Conservation (phyloP, 345 rosid genomes). For the Balakata baccata region DNA sequence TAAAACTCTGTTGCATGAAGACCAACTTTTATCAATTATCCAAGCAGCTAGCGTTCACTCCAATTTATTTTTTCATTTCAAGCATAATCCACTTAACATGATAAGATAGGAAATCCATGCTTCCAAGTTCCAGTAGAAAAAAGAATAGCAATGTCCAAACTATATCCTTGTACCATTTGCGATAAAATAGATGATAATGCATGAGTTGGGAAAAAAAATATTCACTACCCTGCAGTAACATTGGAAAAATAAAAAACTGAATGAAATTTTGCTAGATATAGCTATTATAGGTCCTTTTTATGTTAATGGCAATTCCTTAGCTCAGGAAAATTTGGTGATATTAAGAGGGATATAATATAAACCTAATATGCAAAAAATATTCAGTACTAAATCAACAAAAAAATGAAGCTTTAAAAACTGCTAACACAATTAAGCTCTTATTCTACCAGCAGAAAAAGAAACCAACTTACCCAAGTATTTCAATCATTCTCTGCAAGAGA, state of each 20-base stretch:
- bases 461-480: slow-evolving; percentile 76
- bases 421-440: not conserved
- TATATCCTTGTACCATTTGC: no score
- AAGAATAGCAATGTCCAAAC: no score
- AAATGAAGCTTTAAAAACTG: not conserved
- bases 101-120: no score
- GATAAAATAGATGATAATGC: no score
- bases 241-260: not conserved
- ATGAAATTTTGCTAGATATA: not conserved
- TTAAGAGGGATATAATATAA: slow-evolving; percentile 2
- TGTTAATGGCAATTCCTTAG: no score
- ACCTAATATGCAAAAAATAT: not conserved
- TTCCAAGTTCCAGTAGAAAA: no score
- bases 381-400: not conserved
- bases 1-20: no score
- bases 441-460: slow-evolving; percentile 1
- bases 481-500: slow-evolving; percentile 83
- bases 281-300: not conserved
- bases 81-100: no score
- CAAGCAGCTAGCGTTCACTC: no score
- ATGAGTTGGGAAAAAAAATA: no score
- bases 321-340: not conserved
- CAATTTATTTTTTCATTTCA: no score
- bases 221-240: not conserved
- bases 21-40: no score